A percentile compares a stretch with the other conserved stretches of the same genome.
Conservation (phyloP, 208 protist genomes). For the Acanthamoeba quina region DNA sequence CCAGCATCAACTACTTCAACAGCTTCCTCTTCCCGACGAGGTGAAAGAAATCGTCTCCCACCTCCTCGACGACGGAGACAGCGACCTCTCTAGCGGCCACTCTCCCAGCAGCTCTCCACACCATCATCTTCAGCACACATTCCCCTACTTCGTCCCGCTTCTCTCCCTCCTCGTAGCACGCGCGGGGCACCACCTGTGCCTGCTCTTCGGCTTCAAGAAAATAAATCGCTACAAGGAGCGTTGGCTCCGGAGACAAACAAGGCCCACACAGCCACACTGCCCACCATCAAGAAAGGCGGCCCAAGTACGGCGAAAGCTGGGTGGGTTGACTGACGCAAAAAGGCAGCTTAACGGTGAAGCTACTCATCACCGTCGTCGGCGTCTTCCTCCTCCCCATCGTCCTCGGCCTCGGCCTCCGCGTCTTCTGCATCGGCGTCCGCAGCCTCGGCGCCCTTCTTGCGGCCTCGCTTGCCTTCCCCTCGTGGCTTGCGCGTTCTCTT, state of each 20-base stretch:
- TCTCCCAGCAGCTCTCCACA: not conserved
- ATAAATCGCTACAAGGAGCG: slow-evolving; percentile 73
- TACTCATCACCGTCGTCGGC: not conserved
- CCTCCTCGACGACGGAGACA: not conserved
- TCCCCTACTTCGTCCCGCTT: not conserved
- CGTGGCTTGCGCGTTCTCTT: slow-evolving; percentile 48
- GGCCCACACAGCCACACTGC: too few relatives aligned
- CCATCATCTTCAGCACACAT: not conserved
- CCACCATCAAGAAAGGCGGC: too few relatives aligned
- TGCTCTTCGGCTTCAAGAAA: slow-evolving; percentile 67
- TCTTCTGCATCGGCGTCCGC: not conserved
- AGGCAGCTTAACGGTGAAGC: too few relatives aligned
- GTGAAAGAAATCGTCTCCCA: not conserved
- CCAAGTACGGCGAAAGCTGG: too few relatives aligned
- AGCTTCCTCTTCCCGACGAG: slow-evolving; percentile 16
- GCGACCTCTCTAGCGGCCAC: not conserved
- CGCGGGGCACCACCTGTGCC: slow-evolving; percentile 6
- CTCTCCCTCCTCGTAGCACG: not conserved
- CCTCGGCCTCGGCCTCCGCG: not conserved
- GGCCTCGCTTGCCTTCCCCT: slow-evolving; percentile 39
- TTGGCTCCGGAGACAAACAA: too few relatives aligned
- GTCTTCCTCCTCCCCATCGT: slow-evolving; percentile 13
- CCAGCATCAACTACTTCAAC: not conserved
- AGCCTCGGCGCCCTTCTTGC: not conserved
- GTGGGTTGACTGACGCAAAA: too few relatives aligned